Percentiles rank a stretch among this genome's conserved stretches.
Conservation (phyloP, 371 early-diverging fungal genomes). For the Apophysomyces elegans region DNA sequence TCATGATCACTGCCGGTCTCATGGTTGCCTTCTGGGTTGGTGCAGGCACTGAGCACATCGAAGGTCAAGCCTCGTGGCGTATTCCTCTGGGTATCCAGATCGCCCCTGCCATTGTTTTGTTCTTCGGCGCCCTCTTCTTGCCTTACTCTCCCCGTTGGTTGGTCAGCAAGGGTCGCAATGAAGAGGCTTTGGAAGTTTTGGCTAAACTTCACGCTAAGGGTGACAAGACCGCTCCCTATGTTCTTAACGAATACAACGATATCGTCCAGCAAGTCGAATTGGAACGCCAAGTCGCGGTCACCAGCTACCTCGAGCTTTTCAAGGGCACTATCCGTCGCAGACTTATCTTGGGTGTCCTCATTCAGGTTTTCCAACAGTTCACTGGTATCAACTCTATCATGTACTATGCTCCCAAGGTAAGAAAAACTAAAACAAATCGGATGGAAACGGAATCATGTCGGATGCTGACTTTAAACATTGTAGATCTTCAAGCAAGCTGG, state of each 20-base stretch:
- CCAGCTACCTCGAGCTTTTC: slow-evolving; percentile 76
- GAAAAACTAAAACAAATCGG: too few relatives aligned
- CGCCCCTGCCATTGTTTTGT: slow-evolving; percentile 50
- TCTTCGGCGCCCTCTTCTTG: slow-evolving; percentile 53
- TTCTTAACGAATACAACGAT: slow-evolving; percentile 77
- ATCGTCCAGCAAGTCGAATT: slow-evolving; percentile 71
- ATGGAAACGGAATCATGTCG: not conserved
- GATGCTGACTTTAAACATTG: slow-evolving; percentile 33
- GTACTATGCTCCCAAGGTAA: slow-evolving; percentile 41
- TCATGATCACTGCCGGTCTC: slow-evolving; percentile 52
- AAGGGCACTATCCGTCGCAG: slow-evolving; percentile 63
- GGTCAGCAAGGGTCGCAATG: slow-evolving; percentile 65
- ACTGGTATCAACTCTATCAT: slow-evolving; percentile 60
- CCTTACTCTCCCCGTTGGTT: slow-evolving; percentile 77
- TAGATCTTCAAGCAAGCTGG: slow-evolving; percentile 77
- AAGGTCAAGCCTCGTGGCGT: slow-evolving; percentile 43
- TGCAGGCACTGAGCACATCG: slow-evolving; percentile 38
- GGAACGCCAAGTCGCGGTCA: slow-evolving; percentile 70
- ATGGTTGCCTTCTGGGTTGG: slow-evolving; percentile 57
- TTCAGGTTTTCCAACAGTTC: slow-evolving; percentile 71
- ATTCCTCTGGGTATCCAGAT: slow-evolving; percentile 59
- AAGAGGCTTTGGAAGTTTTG: slow-evolving; percentile 78
- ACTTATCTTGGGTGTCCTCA: slow-evolving; percentile 69
- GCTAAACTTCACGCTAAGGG: slow-evolving; percentile 73
- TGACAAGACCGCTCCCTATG: slow-evolving; percentile 56